Base-by-base conservation (phyloP, 306 rosid genomes). In the Nissolia schottii region DNA sequence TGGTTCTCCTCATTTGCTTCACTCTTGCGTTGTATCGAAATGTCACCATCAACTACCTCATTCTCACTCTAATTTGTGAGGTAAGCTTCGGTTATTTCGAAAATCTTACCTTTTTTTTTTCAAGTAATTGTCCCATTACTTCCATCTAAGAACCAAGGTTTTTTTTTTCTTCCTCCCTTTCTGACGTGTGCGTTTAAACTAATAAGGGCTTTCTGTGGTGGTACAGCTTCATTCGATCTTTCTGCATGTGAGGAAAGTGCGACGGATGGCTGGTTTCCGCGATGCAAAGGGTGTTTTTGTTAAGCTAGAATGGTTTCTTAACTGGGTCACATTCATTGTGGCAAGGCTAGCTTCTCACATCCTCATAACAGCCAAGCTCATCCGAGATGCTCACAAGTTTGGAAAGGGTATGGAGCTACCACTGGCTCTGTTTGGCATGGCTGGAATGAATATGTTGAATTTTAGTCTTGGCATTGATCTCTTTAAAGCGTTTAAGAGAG, bases 61-160 rank as follows among this genome's bases (percentile, higher is more conserved):
- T 91, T 77, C 97, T 91, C 75, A 91, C 96, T 64, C 97, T 94
- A 76, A 81, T 88, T 69, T 94, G 99, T 9, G 96, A 94, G 92
- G 97, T 94, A 89, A 7, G 64, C 38, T 6, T 28, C 31, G 19
- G 48, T 50, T 68, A 32, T 38, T 38, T 34, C 0, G 22, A 27
- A 75, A 46, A 20, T 69, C 19, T 61, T 23, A n/a, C 38, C 49
- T 50, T 32, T 23, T 73, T 37, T 55, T 13, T 35, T 28, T 38
- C n/a, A 34, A 34, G 67, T 16, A 20, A 5, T 27, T 61, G 51
- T 50, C 32, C 58, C 20, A 32, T 38, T 35, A 2, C n/a, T n/a
- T n/a, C n/a, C n/a, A n/a, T n/a, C n/a, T n/a, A n/a, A n/a, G n/a
- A n/a, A n/a, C n/a, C n/a, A n/a, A n/a, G n/a, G n/a, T n/a, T n/a